These are phyloP conservation scores for Ceratocystis colombiana DNA, from an alignment of 2,329 filamentous ascomycete species.

Conservation along the genomic window DNA sequence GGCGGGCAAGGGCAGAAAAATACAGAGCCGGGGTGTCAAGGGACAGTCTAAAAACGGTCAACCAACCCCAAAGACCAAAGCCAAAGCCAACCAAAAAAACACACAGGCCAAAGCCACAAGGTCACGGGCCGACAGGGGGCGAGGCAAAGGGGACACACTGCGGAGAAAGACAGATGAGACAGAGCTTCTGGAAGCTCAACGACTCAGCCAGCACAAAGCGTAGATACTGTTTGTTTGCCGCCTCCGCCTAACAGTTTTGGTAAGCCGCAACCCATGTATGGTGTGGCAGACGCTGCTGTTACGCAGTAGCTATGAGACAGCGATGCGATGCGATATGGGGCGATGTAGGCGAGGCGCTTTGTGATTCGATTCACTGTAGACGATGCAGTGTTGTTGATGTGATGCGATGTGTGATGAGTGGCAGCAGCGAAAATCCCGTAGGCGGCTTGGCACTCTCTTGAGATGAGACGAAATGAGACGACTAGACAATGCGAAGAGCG, in stretches of 20 bases:
- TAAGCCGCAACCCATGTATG: background rate
- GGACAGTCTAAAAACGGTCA: background rate
- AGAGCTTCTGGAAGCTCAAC: slow-evolving; percentile 1
- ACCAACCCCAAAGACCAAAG: background rate
- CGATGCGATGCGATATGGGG: background rate
- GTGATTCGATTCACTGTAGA: no score
- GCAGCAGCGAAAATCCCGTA: background rate
- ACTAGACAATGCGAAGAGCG: background rate
- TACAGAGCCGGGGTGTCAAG: slow-evolving; percentile 3
- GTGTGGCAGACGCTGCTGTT: no score
- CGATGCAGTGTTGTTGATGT: background rate
- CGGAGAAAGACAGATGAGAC: background rate
- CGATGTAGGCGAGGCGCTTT: background rate
- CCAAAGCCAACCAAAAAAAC: background rate
- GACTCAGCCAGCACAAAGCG: no score
- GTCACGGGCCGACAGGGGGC: background rate
- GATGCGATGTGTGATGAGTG: background rate
- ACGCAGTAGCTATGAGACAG: background rate
- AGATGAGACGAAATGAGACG: background rate
- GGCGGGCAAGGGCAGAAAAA: background rate
- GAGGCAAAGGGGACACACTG: background rate
- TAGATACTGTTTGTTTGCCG: no score
- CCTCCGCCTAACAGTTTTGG: background rate
- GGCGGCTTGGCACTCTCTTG: background rate
- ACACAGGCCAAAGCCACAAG: background rate